These are phyloP conservation scores for Botrytis hyacinthi DNA, from an alignment of 2,329 filamentous ascomycete species.

Conservation along the genomic window DNA sequence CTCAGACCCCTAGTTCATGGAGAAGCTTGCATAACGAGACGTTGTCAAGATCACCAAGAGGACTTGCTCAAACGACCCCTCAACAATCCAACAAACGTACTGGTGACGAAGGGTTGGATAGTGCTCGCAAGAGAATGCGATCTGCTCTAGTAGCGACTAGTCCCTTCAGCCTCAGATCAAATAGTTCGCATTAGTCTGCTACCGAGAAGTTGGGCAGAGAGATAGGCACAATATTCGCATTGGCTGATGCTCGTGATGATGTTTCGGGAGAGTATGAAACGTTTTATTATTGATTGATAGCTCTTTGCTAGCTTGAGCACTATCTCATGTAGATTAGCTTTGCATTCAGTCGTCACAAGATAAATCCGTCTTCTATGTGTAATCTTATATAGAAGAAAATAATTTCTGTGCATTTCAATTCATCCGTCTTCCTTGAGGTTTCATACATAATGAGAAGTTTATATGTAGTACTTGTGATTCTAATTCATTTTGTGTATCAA, in stretches of 20 bases:
- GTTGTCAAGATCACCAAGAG: constrained; percentile 7
- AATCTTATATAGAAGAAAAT: neutral
- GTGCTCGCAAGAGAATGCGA: constrained; percentile 1
- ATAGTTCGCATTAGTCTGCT: neutral
- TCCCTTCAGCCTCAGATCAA: constrained; percentile 18
- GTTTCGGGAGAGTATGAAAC: neutral
- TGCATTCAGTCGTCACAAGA: neutral
- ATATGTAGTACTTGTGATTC: neutral
- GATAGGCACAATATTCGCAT: neutral
- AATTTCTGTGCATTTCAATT: neutral
- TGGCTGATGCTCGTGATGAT: neutral
- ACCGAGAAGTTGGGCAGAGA: neutral
- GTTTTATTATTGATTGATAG: constrained; percentile 11
- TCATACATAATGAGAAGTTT: neutral
- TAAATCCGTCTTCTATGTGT: neutral
- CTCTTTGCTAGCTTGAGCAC: constrained; percentile 5
- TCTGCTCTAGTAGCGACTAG: constrained; percentile 3
- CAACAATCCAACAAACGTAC: constrained; percentile 15
- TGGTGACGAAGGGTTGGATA: neutral
- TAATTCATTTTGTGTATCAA: neutral
- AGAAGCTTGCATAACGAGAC: constrained; percentile 1
- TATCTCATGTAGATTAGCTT: constrained; percentile 11
- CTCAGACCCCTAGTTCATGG: constrained; percentile 16
- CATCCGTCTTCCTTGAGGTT: neutral
- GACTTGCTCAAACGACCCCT: neutral